Base-by-base conservation (phyloP, 495 filamentous ascomycete species). In the Tuber melanosporum region DNA sequence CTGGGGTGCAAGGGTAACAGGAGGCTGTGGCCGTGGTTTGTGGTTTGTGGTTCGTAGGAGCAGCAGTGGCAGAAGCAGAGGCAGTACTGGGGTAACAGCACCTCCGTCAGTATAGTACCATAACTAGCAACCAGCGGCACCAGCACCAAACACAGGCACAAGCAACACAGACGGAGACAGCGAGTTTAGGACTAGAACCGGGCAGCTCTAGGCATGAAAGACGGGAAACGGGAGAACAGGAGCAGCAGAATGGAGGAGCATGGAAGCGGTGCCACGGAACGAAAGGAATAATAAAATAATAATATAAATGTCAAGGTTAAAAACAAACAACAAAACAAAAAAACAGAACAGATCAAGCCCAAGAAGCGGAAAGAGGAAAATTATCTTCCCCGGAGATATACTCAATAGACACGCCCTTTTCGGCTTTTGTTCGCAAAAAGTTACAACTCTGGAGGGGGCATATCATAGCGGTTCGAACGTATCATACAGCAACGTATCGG, bases 201-300 rank as follows among this genome's bases (percentile, higher is more conserved):
- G 79, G 77, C 78, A 80, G 57, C 62, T 76, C 78, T 76, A 77
- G 79, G 78, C 79, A 80, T 80, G 79, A 81, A 80, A 72, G 79
- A 81, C 79, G 77, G 79, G 79, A 81, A 80, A 80, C 74, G 79
- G 78, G 74, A 43, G 41, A 76, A 77, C 78, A 76, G 73, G 77
- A 77, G 57, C 49, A 71, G 78, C 79, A 43, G 43, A 80, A 76
- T 79, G 78, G 79, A 77, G 78, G 78, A 74, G 78, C 71, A 78
- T 57, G 76, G 72, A 79, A 78, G 71, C 70, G 75, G 77, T 80
- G 78, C 77, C 77, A 80, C 77, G 73, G 78, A 80, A 80, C 73
- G 77, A 80, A 74, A 66, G 57, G 26, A 66, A 66, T 32, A 32
- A n/a, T 66, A 32, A 66, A 32, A 66, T 12, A 66, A 32, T 12